These are phyloP conservation scores for Friedmanniomyces endolithicus DNA, from an alignment of 495 filamentous ascomycete genomes.

Conservation along the genomic window DNA sequence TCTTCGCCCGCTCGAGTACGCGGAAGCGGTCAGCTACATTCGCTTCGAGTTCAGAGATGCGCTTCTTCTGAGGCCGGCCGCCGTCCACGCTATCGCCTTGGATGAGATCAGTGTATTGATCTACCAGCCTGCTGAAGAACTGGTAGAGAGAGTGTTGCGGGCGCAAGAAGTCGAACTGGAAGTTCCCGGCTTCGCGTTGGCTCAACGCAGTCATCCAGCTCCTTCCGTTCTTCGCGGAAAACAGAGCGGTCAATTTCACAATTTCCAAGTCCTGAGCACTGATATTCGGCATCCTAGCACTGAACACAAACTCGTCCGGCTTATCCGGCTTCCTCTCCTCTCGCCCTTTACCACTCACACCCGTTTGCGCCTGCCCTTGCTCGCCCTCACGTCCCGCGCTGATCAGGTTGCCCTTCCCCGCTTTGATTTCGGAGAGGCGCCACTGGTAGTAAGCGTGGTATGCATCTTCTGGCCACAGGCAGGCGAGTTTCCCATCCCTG, in stretches of 20 bases:
- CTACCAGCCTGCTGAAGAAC: constrained; percentile 81
- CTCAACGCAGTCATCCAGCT: constrained; percentile 78
- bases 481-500: constrained; percentile 82
- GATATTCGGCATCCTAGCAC: constrained; percentile 93
- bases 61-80: constrained; percentile 52
- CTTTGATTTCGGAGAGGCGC: constrained; percentile 73
- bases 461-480: constrained; percentile 66
- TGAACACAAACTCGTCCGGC: constrained; percentile 87
- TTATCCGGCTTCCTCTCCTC: constrained; percentile 65
- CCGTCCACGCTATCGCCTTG: constrained; percentile 56
- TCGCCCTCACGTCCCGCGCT: constrained; percentile 66
- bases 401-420: constrained; percentile 67
- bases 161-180: constrained; percentile 91
- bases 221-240: constrained; percentile 81
- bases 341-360: constrained; percentile 9
- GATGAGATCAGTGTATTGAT: constrained; percentile 84
- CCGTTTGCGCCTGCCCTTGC: constrained; percentile 37
- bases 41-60: constrained; percentile 60
- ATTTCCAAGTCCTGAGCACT: constrained; percentile 91
- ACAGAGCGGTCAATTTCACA: constrained; percentile 76
- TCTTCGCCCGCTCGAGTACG: constrained; percentile 64
- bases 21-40: constrained; percentile 63
- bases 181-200: constrained; percentile 80
- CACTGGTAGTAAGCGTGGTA: constrained; percentile 84
- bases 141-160: constrained; percentile 92